phyloP scores from a whole-genome alignment of 164 flowering plant genomes.

The Umbilicus rupestris region DNA sequence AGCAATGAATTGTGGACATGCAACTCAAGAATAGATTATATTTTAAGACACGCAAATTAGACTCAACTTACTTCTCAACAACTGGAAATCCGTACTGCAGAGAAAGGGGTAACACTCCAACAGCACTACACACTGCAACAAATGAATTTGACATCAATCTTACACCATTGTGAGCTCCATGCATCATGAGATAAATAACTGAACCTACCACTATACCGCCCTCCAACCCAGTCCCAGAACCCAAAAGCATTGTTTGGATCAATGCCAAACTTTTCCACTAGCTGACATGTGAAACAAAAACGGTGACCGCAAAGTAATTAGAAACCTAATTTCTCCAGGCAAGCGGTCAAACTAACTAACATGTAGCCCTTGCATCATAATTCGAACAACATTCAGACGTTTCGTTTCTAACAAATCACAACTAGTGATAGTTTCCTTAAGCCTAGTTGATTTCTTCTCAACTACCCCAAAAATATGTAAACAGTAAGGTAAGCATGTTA shows the following conservation, averaged over 20 bases:
- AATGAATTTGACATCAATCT: slow-evolving; percentile 14
- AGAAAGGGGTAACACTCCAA: slow-evolving; percentile 91
- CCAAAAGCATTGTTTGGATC: slow-evolving; percentile 61
- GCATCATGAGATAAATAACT: neutral
- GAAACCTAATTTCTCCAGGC: slow-evolving; percentile 10
- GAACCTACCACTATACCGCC: slow-evolving; percentile 85
- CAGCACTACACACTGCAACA: slow-evolving; percentile 93
- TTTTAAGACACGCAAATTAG: neutral
- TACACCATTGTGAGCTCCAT: neutral
- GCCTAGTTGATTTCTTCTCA: too few species aligned
- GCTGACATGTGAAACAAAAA: slow-evolving; percentile 9
- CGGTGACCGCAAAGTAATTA: slow-evolving; percentile 72
- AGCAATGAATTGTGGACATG: neutral
- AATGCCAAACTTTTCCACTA: slow-evolving; percentile 14
- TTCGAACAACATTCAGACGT: too few species aligned
- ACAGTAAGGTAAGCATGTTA: neutral
- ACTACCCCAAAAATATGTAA: neutral
- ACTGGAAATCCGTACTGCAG: slow-evolving; percentile 88
- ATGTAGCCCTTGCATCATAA: too few species aligned
- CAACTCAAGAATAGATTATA: neutral
- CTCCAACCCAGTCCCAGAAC: slow-evolving; percentile 99
- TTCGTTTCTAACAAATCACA: too few species aligned
- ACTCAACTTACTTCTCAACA: slow-evolving; percentile 62
- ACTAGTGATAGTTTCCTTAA: too few species aligned
- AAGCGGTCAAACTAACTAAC: too few species aligned